Evolutionary conservation across 2,329 filamentous ascomycete species (phyloP).

Genomic region (Emericellopsis cladophorae): DNA sequence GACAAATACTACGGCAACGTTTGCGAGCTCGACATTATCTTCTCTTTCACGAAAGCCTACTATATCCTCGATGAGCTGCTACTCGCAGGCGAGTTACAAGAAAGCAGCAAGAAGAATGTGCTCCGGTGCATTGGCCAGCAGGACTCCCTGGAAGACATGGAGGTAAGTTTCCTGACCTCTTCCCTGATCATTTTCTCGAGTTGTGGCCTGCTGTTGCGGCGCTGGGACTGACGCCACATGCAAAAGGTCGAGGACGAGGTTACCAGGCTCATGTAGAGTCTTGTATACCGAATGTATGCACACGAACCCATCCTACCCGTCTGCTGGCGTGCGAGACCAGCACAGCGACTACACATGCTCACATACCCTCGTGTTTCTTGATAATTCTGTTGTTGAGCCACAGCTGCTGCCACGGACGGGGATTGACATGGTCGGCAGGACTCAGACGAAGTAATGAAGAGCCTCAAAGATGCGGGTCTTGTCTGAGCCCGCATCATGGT

Average conservation of each 20-base stretch:
- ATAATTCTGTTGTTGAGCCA: not conserved
- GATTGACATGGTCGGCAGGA: slow-evolving; percentile 11
- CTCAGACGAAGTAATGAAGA: slow-evolving; percentile 19
- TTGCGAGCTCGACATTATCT: slow-evolving; percentile 98
- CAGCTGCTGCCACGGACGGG: not conserved
- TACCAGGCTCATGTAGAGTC: slow-evolving; percentile 71
- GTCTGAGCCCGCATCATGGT: slow-evolving; percentile 13
- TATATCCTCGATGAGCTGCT: slow-evolving; percentile 97
- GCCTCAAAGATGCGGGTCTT: slow-evolving; percentile 26
- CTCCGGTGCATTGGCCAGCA: slow-evolving; percentile 92
- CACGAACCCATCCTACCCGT: not conserved
- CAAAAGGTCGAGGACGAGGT: slow-evolving; percentile 74
- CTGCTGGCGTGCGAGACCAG: not conserved
- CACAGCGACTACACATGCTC: too few species aligned
- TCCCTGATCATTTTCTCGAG: not conserved
- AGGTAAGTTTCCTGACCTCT: slow-evolving; percentile 57
- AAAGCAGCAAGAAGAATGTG: slow-evolving; percentile 99
- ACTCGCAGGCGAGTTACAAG: slow-evolving; percentile 90
- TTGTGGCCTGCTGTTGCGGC: slow-evolving; percentile 5
- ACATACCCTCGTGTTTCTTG: not conserved
- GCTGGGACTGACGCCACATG: slow-evolving; percentile 9
- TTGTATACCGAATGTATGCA: slow-evolving; percentile 3
- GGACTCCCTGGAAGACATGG: slow-evolving; percentile 96
- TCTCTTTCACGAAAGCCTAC: slow-evolving; percentile 99
- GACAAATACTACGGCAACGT: slow-evolving; percentile 99